Evolutionary conservation across 176 grass and related monocot species (phyloP).

Genomic region (Urochloa ruziziensis): DNA sequence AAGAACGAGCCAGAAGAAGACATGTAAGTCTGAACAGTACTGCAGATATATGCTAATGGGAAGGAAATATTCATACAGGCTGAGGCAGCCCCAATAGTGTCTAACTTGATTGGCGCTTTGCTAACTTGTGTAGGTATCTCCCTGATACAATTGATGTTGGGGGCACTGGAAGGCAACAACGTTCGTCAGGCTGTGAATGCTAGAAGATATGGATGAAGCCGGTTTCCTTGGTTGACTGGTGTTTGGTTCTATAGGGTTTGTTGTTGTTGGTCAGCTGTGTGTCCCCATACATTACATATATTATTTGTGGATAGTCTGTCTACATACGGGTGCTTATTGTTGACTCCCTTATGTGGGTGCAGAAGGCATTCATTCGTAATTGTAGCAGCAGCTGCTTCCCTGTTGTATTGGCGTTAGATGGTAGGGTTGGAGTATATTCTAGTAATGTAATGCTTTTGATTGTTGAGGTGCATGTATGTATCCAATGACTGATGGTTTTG

Average conservation of each 20-base stretch:
- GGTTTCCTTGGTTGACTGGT: not conserved
- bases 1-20: constrained; percentile 99
- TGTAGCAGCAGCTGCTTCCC: not conserved
- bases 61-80: not conserved
- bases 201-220: constrained; percentile 35
- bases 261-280: not conserved
- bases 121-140: constrained; percentile 59
- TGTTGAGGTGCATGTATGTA: constrained; percentile 10
- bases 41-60: not conserved
- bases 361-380: constrained; percentile 21
- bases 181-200: constrained; percentile 82
- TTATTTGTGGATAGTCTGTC: constrained; percentile 27
- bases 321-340: constrained; percentile 23
- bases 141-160: constrained; percentile 81
- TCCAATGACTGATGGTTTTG: not conserved
- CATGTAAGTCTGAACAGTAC: constrained; percentile 44
- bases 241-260: constrained; percentile 2
- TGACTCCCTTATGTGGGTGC: not conserved
- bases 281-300: not conserved
- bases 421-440: constrained; percentile 19
- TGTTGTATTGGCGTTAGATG: constrained; percentile 29
- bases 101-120: not conserved
- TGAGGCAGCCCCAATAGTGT: not conserved
- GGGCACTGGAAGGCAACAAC: constrained; percentile 61
- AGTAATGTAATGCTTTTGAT: constrained; percentile 3